phyloP scores from a whole-genome alignment of 345 rosid genomes.

The Syzygium aqueum region DNA sequence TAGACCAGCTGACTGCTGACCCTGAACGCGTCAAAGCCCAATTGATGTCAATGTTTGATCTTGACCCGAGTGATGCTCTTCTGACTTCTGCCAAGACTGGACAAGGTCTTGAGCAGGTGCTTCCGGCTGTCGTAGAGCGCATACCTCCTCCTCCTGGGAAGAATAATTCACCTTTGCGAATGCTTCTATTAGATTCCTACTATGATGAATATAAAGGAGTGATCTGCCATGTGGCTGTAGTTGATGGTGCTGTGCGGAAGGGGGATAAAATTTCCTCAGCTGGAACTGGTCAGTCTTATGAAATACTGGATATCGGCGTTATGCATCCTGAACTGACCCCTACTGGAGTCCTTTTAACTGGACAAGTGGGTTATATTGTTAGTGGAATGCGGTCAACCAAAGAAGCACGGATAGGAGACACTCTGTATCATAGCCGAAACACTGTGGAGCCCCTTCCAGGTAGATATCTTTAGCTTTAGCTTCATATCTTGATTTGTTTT shows the following conservation, averaged over 20 bases:
- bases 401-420: constrained; percentile 95
- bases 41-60: constrained; percentile 93
- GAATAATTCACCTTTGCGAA: constrained; percentile 57
- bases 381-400: constrained; percentile 96
- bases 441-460: constrained; percentile 85
- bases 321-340: constrained; percentile 96
- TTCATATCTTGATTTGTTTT: not conserved
- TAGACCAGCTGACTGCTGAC: constrained; percentile 98
- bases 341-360: constrained; percentile 82
- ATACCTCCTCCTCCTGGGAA: constrained; percentile 88
- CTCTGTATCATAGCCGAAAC: constrained; percentile 48
- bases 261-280: constrained; percentile 93
- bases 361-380: constrained; percentile 96
- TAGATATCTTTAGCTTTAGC: constrained; percentile 10
- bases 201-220: constrained; percentile 95
- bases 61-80: constrained; percentile 69
- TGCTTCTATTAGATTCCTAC: constrained; percentile 91
- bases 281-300: constrained; percentile 76
- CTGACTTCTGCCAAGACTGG: constrained; percentile 96
- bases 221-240: constrained; percentile 88
- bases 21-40: constrained; percentile 97
- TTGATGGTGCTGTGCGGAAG: constrained; percentile 71
- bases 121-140: constrained; percentile 79
- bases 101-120: constrained; percentile 81
- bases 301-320: constrained; percentile 78